Evolutionary conservation across 176 grass and related monocot genomes (phyloP), one percentile per base, ranked within the genome.

Genomic region (Saccharum officinarum): DNA sequence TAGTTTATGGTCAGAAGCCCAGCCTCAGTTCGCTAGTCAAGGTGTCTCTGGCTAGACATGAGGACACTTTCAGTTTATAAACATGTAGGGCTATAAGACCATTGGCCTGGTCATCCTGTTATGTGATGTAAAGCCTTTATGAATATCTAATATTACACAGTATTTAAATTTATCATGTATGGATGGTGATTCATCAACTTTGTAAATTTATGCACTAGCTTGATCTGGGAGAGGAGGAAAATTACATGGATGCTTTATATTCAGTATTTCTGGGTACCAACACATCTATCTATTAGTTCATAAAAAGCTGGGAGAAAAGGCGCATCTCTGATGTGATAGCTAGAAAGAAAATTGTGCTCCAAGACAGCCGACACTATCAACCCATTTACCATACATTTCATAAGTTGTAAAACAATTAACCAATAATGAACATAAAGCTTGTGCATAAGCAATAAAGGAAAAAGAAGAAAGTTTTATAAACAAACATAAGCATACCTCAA

Each of bases 401-500:
- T 2, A 25, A 49, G n/a, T 50, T 40, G 52, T 10, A 64, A 71
- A 78, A 22, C n/a, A 33, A 36, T 69, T 17, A 84, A 66, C 26
- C 42, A 25, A 39, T 5, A 45, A 75, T 15, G 47, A 25, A n/a
- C 71, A 79, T 18, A n/a, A 31, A 67, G 31, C 31, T 63, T 22
- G 23, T 25, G 50, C 63, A 77, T 23, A 88, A 78, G 33, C 12
- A 85, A 71, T 25, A 70, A 9, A 23, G 10, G 6, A 31, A 61
- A 73, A 59, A 64, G 44, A 31, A 34, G 13, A 80, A 71, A 73
- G n/a, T 7, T 71, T 64, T 65, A 71, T 41, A 78, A 85, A 63
- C 6, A 26, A 77, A 59, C 20, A 88, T 84, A 76, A 81, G 17
- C 66, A 76, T 95, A 95, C 96, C 96, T 95, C 69, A 92, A 84